phyloP scores from a whole-genome alignment of 2,329 filamentous ascomycete species.

The Helicocarpus griseus region DNA sequence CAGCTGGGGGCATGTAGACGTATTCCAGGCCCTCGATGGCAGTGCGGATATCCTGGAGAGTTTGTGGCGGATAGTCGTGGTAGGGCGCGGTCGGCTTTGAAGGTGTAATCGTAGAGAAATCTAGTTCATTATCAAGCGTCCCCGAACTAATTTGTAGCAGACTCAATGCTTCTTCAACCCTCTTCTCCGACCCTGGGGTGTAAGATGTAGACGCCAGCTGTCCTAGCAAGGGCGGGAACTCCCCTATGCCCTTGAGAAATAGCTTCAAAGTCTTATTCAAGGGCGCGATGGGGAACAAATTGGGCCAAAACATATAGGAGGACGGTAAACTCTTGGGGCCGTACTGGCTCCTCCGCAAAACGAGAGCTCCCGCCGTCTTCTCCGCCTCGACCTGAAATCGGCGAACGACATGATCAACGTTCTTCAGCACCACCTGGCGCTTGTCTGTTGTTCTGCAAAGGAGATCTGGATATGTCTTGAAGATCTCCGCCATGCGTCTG shows the following conservation, averaged over 20 bases:
- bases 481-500: conserved; percentile 9
- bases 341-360: not conserved
- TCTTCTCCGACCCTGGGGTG: too few species aligned
- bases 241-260: not conserved
- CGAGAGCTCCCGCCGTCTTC: not conserved
- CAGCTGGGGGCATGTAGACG: not conserved
- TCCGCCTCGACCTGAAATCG: not conserved
- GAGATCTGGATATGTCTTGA: conserved; percentile 15
- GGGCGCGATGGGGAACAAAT: conserved; percentile 11
- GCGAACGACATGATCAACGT: not conserved
- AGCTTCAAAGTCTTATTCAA: not conserved
- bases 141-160: not conserved
- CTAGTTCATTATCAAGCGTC: not conserved
- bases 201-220: not conserved
- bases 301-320: conserved; percentile 6
- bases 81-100: not conserved
- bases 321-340: not conserved
- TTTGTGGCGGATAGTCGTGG: not conserved
- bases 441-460: not conserved
- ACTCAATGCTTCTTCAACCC: not conserved
- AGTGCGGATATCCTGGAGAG: not conserved
- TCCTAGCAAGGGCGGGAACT: not conserved
- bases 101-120: not conserved
- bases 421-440: not conserved
- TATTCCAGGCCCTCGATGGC: not conserved